Percentiles rank a stretch among this genome's conserved stretches.
Evolutionary conservation across 1,139 yeast species (phyloP).

Genomic region (Yamadazyma oceani): DNA sequence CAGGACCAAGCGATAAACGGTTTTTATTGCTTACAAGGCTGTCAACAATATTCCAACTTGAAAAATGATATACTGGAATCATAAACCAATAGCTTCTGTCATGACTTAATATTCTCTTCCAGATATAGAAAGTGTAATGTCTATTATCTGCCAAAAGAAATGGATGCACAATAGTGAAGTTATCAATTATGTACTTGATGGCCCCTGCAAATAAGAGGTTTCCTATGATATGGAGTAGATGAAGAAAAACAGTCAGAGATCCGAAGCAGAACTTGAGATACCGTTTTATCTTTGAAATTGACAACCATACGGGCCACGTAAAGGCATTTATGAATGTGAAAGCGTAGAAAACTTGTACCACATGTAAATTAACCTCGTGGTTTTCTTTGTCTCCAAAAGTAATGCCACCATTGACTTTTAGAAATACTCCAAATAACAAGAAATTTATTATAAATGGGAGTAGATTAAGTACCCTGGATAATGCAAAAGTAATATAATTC

Average conservation of each 20-base stretch:
- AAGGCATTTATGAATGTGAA: conserved; percentile 59
- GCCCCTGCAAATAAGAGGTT: conserved; percentile 22
- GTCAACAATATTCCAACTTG: conserved; percentile 47
- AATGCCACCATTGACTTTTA: conserved; percentile 71
- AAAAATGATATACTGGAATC: conserved; percentile 73
- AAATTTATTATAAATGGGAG: conserved; percentile 59
- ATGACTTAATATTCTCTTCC: conserved; percentile 57
- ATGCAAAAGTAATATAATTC: conserved; percentile 16
- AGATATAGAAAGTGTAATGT: conserved; percentile 86
- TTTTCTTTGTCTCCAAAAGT: conserved; percentile 87
- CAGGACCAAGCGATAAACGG: conserved; percentile 22
- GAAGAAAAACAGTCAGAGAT: conserved; percentile 1
- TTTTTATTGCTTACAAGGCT: conserved; percentile 18
- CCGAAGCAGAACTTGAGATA: conserved; percentile 34
- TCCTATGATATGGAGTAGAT: conserved; percentile 11
- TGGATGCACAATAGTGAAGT: conserved; percentile 80
- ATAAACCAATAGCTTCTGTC: conserved; percentile 42
- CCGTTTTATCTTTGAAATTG: conserved; percentile 32
- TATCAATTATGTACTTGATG: conserved; percentile 52
- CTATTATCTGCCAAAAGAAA: conserved; percentile 92
- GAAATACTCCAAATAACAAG: conserved; percentile 52
- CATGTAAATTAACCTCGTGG: conserved; percentile 69
- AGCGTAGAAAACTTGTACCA: conserved; percentile 83
- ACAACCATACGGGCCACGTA: conserved; percentile 70
- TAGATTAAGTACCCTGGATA: conserved; percentile 26